A percentile compares a stretch with the other conserved stretches of the same genome.
Conservation (phyloP, 495 filamentous ascomycete genomes). For the Hypoxylon rickii region DNA sequence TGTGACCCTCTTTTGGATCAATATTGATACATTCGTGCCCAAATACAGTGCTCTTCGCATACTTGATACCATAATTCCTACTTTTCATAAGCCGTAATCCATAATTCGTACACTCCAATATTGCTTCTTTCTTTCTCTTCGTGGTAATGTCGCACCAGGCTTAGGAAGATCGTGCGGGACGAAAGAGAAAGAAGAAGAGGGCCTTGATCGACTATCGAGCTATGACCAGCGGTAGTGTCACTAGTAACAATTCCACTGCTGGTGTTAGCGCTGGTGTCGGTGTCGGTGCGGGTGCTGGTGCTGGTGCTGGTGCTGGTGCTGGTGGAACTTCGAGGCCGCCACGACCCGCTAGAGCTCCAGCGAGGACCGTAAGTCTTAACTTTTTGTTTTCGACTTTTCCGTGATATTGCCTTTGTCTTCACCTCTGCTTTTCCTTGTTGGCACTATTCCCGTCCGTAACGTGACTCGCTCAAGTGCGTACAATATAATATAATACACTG, state of each 20-base stretch:
- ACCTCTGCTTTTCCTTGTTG: neutral
- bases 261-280: slow-evolving; percentile 18
- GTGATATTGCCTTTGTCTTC: neutral
- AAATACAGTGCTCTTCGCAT: no score
- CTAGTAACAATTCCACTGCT: slow-evolving; percentile 13
- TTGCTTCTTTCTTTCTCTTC: slow-evolving; percentile 1
- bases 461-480: no score
- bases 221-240: slow-evolving; percentile 29
- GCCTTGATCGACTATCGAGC: slow-evolving; percentile 12
- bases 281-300: no score
- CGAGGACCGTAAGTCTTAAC: slow-evolving; percentile 23
- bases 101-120: slow-evolving; percentile 5
- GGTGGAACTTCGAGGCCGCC: slow-evolving; percentile 29
- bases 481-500: no score
- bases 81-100: neutral
- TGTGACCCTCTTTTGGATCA: neutral
- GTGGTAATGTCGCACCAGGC: slow-evolving; percentile 15
- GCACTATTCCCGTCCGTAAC: neutral
- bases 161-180: slow-evolving; percentile 28
- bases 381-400: slow-evolving; percentile 3
- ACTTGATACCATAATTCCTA: no score
- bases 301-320: no score
- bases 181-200: slow-evolving; percentile 27
- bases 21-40: no score
- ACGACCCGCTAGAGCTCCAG: slow-evolving; percentile 22